Evolutionary conservation across 805 yeast species (phyloP), one percentile per base, ranked within the genome.

Genomic region (Candida rishiriensis): DNA sequence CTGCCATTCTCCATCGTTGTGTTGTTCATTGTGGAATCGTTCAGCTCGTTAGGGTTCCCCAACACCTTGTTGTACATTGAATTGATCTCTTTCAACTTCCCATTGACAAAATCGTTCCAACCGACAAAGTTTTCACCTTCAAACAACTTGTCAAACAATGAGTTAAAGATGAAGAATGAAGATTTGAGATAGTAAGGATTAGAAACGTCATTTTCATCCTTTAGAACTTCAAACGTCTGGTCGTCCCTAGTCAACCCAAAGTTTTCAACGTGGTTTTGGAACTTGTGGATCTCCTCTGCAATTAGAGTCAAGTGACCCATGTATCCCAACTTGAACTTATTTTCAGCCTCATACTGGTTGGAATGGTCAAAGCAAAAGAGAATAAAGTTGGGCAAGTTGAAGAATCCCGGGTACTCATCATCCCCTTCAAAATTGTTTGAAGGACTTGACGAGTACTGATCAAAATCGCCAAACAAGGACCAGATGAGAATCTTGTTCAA

Each of bases 241-340:
- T 61, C 66, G 17, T 61, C 62, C 41, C 64, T 51, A 0, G 66
- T 57, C 34, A 60, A 41, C 10, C 67, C 68, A 47, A 63, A 63
- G 43, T 59, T 64, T 39, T 63, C 68, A 41, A 64, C 65, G 42
- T 48, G 41, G 45, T 58, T 61, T 46, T 65, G 69, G 42, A 78
- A 78, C 57, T 78, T 78, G 38, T 76, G 81, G 29, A 78, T 73
- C 49, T 78, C 83, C 53, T 78, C 83, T 48, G 81, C 77, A 17
- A 78, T 73, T 29, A 78, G 60, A 14, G 78, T 75, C 39, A 78
- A 57, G 59, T 78, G 83, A 0, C 83, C 83, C 78, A 78, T 75
- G 53, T 76, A 78, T 0, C 83, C 83, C 3, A 79, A 73, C 37
- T 78, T 63, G 26, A 78, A 72, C n/a, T 61, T 65, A 3, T 59